These are phyloP conservation scores for Biancaea sappan DNA, from an alignment of 306 rosid genomes.

Conservation along the genomic window DNA sequence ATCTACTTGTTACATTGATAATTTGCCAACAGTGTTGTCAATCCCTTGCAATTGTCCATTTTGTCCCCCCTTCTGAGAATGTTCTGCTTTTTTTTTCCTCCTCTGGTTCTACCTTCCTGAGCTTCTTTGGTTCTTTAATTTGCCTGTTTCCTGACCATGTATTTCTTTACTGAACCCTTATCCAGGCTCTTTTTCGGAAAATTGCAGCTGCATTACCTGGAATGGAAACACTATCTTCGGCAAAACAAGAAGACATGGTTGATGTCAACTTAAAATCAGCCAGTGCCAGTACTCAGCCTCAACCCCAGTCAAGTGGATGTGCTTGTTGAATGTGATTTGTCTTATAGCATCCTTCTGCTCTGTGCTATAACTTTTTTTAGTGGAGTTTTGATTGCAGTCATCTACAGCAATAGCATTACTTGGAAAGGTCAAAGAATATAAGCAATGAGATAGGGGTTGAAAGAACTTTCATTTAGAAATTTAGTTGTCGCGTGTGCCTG, in stretches of 20 bases:
- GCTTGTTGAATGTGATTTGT: constrained; percentile 53
- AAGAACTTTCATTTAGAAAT: constrained; percentile 22
- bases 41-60: background rate
- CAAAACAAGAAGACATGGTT: constrained; percentile 88
- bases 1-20: background rate
- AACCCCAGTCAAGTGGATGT: constrained; percentile 65
- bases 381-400: constrained; percentile 19
- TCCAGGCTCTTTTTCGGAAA: constrained; percentile 73
- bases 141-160: background rate
- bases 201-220: constrained; percentile 83
- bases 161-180: constrained; percentile 16
- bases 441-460: constrained; percentile 31
- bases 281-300: constrained; percentile 46
- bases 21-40: background rate
- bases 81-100: background rate
- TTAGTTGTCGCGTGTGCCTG: constrained; percentile 20
- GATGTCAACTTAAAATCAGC: constrained; percentile 73
- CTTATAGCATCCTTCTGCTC: constrained; percentile 20
- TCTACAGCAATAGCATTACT: constrained; percentile 27
- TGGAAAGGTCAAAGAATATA: constrained; percentile 31
- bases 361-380: constrained; percentile 9
- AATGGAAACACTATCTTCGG: constrained; percentile 77
- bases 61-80: background rate
- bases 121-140: background rate
- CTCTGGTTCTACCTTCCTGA: background rate